A percentile compares a stretch with the other conserved stretches of the same genome.
These are phyloP conservation scores for Kwoniella dejecticola DNA, from an alignment of 768 basidiomycete species.

Conservation along the genomic window DNA sequence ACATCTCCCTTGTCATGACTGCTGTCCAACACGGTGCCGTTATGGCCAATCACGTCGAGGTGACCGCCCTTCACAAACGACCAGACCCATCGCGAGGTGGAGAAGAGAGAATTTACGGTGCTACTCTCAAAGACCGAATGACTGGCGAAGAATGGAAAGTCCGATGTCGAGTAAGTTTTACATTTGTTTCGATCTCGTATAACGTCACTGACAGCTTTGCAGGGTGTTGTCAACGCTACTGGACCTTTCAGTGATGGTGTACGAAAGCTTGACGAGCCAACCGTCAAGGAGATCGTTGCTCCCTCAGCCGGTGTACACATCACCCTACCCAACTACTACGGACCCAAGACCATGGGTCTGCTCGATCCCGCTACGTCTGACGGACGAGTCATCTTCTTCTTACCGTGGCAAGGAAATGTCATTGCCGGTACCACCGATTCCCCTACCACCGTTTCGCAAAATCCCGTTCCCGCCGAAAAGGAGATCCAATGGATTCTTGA, in stretches of 20 bases:
- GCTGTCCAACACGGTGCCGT: slow-evolving; percentile 88
- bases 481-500: slow-evolving; percentile 97
- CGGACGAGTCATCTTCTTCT: slow-evolving; percentile 97
- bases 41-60: slow-evolving; percentile 86
- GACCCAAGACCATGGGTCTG: slow-evolving; percentile 86
- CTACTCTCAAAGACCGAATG: slow-evolving; percentile 74
- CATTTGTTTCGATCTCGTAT: not conserved
- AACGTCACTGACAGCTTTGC: slow-evolving; percentile 34
- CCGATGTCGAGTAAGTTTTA: slow-evolving; percentile 63
- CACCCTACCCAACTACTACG: slow-evolving; percentile 95
- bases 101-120: slow-evolving; percentile 70
- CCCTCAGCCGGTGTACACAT: slow-evolving; percentile 93
- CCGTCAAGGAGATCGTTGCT: slow-evolving; percentile 75
- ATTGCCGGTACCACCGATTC: slow-evolving; percentile 97
- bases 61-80: slow-evolving; percentile 71
- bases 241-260: slow-evolving; percentile 90
- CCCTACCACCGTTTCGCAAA: slow-evolving; percentile 68
- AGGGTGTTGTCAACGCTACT: slow-evolving; percentile 90
- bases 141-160: slow-evolving; percentile 81
- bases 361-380: slow-evolving; percentile 94
- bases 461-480: slow-evolving; percentile 83
- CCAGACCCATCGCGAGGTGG: slow-evolving; percentile 49
- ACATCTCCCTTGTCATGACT: slow-evolving; percentile 89
- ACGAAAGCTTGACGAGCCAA: slow-evolving; percentile 69
- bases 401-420: slow-evolving; percentile 97